Base-by-base conservation (phyloP, 2,329 filamentous ascomycete genomes). In the Trichoderma breve region DNA sequence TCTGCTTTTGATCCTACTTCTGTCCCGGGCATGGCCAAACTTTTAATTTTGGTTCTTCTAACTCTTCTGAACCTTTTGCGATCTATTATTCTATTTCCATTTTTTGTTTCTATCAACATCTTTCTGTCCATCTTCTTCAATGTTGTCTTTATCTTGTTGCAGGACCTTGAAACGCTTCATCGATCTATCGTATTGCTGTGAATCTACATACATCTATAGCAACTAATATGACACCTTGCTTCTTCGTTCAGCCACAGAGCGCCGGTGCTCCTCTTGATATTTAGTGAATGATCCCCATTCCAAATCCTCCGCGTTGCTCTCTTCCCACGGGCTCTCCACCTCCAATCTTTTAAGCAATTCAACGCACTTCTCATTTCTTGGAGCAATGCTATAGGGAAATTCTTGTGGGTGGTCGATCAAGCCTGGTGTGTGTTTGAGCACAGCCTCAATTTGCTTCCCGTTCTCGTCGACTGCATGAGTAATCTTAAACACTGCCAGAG, bases 401-500 rank as follows among this genome's bases (percentile, higher is more conserved):
- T 67, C 34, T 4, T 24, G 36, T 1, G 76, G 75, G 9, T 73
- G 73, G n/a, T 70, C 73, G 6, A 77, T 72, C 3, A 76, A 21
- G 5, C 76, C 76, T 1, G 76, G 61, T 4, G 65, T 75, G 4
- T 71, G 55, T 11, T 73, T 73, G 3, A 77, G 34, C 7, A 73
- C 61, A 3, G 73, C 62, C 4, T 78, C 74, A 11, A 77, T 71
- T n/a, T 74, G 73, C 9, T 55, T 69, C 30, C 76, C 75, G 0
- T 75, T 30, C 43, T 70, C 67, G 3, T 76, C 75, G 5, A 78
- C 63, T 1, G 76, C 75, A 64, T 76, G 77, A 14, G 61, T 72
- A 15, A 87, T 79, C 11, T 81, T 77, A 70, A 89, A 88, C 0
- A 83, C 83, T 0, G 86, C 80, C 4, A 89, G 77, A 0, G 81